Percentiles rank a stretch among this genome's conserved stretches.
Evolutionary conservation across 2,329 filamentous ascomycete genomes (phyloP).

Genomic region (Cadophora malorum): DNA sequence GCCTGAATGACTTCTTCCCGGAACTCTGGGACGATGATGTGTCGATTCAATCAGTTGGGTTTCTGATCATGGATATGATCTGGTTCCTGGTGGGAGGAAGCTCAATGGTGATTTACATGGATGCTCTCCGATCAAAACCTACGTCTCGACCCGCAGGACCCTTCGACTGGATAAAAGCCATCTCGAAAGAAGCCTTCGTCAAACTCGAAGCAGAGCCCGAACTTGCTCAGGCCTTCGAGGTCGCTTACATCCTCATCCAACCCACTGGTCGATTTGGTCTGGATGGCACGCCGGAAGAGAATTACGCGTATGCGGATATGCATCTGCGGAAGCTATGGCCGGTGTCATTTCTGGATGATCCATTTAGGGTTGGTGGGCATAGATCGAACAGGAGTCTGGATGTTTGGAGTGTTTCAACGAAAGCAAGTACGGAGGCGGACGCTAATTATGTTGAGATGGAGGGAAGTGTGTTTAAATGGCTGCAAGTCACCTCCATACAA

Average conservation of each 20-base stretch:
- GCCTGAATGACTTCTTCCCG: slow-evolving; percentile 9
- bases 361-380: slow-evolving; percentile 2
- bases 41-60: slow-evolving; percentile 15
- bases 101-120: slow-evolving; percentile 6
- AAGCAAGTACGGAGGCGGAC: neutral
- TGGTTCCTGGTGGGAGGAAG: slow-evolving; percentile 15
- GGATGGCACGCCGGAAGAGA: neutral
- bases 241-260: slow-evolving; percentile 13
- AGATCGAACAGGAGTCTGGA: slow-evolving; percentile 8
- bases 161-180: slow-evolving; percentile 12
- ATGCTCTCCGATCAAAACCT: slow-evolving; percentile 5
- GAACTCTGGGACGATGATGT: slow-evolving; percentile 14
- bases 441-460: slow-evolving; percentile 16
- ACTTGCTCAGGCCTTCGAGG: slow-evolving; percentile 12
- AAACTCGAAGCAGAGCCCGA: slow-evolving; percentile 7
- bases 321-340: slow-evolving; percentile 16
- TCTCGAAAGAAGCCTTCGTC: neutral
- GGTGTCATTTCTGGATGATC: slow-evolving; percentile 5
- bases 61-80: slow-evolving; percentile 16
- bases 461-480: slow-evolving; percentile 9
- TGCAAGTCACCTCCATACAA: neutral
- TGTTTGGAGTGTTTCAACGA: slow-evolving; percentile 5
- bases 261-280: slow-evolving; percentile 8
- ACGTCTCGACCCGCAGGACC: slow-evolving; percentile 3
- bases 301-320: slow-evolving; percentile 5